A percentile compares a stretch with the other conserved stretches of the same genome.
These are phyloP conservation scores for Parietichytrium sp. DNA, from an alignment of 108 stramenopile genomes.

Conservation along the genomic window DNA sequence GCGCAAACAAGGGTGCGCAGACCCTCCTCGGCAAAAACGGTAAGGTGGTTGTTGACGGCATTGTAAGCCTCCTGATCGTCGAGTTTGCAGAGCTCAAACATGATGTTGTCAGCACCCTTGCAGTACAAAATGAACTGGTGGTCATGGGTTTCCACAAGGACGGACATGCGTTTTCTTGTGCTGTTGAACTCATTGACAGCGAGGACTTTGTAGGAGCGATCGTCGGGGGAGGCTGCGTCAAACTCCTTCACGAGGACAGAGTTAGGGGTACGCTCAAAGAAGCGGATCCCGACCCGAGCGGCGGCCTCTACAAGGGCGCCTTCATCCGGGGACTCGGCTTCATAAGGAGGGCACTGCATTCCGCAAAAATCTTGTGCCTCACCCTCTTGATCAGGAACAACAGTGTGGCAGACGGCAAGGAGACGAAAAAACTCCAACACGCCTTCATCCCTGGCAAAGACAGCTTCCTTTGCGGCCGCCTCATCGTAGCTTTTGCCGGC, in stretches of 20 bases:
- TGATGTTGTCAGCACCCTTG: slow-evolving; percentile 62
- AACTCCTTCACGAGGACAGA: background rate
- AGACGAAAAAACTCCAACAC: slow-evolving; percentile 6
- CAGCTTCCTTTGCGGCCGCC: background rate
- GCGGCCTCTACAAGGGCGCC: slow-evolving; percentile 27
- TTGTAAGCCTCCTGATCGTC: background rate
- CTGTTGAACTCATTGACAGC: background rate
- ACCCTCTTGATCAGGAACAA: slow-evolving; percentile 21
- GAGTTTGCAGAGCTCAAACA: slow-evolving; percentile 32
- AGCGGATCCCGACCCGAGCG: background rate
- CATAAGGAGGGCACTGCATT: slow-evolving; percentile 29
- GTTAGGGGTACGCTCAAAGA: background rate
- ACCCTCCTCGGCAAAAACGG: slow-evolving; percentile 79
- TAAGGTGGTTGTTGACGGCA: slow-evolving; percentile 39
- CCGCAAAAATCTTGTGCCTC: background rate
- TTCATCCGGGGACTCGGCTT: slow-evolving; percentile 48
- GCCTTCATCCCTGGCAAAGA: background rate
- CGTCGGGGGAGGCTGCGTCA: background rate
- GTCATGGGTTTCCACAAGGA: slow-evolving; percentile 36
- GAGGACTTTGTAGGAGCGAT: background rate
- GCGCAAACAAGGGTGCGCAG: slow-evolving; percentile 88
- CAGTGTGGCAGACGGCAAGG: slow-evolving; percentile 74
- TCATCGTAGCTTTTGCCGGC: slow-evolving; percentile 79
- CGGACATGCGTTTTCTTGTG: slow-evolving; percentile 59
- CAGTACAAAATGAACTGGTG: slow-evolving; percentile 40